A percentile compares a stretch with the other conserved stretches of the same genome.
Evolutionary conservation across 2,329 filamentous ascomycete species (phyloP).

Genomic region (Alternaria arborescens): DNA sequence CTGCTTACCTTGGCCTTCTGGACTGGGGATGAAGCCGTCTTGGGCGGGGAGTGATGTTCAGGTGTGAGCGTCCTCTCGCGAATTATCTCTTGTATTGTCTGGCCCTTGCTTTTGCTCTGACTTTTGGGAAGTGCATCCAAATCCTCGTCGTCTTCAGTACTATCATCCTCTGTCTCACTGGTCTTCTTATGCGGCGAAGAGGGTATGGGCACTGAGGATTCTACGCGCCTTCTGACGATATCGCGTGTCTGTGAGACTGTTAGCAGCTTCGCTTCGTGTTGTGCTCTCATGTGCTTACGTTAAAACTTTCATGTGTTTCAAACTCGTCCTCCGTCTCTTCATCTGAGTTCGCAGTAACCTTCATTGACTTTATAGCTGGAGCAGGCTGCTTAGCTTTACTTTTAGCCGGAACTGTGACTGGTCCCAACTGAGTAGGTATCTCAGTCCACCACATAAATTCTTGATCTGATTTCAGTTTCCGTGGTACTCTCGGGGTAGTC

Average conservation of each 20-base stretch:
- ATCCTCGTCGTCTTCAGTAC: constrained; percentile 43
- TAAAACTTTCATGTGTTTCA: constrained; percentile 46
- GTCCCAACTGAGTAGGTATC: constrained; percentile 21
- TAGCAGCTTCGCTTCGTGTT: not conserved
- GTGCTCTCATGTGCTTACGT: constrained; percentile 16
- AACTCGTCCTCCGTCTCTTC: constrained; percentile 51
- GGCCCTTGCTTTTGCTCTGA: constrained; percentile 21
- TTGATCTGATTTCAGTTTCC: constrained; percentile 28
- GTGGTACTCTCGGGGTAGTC: constrained; percentile 38
- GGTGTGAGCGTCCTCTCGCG: constrained; percentile 16
- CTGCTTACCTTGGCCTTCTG: constrained; percentile 29
- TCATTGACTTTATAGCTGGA: constrained; percentile 7
- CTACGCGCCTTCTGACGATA: constrained; percentile 1
- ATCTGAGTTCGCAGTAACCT: constrained; percentile 21
- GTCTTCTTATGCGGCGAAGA: not conserved
- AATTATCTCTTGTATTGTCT: not conserved
- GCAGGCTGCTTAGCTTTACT: constrained; percentile 17
- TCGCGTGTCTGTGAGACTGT: constrained; percentile 22
- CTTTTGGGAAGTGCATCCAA: constrained; percentile 46
- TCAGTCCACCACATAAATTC: constrained; percentile 34
- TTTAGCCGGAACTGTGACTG: constrained; percentile 19
- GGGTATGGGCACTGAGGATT: not conserved
- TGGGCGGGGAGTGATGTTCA: constrained; percentile 8
- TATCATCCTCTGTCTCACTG: not conserved
- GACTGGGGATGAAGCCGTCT: constrained; percentile 2